A percentile compares a stretch with the other conserved stretches of the same genome.
Conservation (phyloP, 441 rosid species). For the Eugenia klotzschiana region DNA sequence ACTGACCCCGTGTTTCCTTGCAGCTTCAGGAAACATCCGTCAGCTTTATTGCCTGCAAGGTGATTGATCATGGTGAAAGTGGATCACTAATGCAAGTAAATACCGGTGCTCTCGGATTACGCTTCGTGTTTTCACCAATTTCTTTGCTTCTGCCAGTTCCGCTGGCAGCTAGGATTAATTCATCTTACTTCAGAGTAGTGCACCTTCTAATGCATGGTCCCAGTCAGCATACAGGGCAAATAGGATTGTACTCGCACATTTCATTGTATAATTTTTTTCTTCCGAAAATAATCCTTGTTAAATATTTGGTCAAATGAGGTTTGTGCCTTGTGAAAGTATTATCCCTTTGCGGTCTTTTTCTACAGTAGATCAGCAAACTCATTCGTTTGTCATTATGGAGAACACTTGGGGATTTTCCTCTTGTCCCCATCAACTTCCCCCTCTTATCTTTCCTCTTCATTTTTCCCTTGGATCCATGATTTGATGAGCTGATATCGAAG, state of each 20-base stretch:
- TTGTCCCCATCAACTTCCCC: neutral
- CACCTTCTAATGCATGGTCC: conserved; percentile 11
- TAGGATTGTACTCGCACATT: conserved; percentile 16
- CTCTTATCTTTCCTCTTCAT: neutral
- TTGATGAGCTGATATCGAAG: neutral
- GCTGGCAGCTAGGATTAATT: conserved; percentile 18
- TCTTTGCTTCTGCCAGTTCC: conserved; percentile 6
- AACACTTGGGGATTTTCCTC: neutral
- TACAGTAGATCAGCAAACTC: neutral
- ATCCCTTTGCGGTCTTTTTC: neutral
- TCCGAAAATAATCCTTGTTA: conserved; percentile 4
- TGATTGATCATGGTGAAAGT: conserved; percentile 20
- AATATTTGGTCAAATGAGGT: conserved; percentile 17
- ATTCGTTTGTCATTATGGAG: neutral
- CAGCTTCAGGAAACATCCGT: conserved; percentile 94
- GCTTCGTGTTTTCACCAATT: conserved; percentile 9
- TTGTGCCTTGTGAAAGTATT: conserved; percentile 12
- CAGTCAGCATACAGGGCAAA: conserved; percentile 21
- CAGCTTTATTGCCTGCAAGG: conserved; percentile 96
- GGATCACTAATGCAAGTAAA: conserved; percentile 2
- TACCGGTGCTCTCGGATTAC: conserved; percentile 10
- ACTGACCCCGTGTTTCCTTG: neutral
- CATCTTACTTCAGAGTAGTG: conserved; percentile 9
- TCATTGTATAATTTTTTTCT: conserved; percentile 29
- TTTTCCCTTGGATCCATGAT: neutral